Evolutionary conservation across 768 basidiomycete genomes (phyloP).

Genomic region (Leccinum subgranulosum): DNA sequence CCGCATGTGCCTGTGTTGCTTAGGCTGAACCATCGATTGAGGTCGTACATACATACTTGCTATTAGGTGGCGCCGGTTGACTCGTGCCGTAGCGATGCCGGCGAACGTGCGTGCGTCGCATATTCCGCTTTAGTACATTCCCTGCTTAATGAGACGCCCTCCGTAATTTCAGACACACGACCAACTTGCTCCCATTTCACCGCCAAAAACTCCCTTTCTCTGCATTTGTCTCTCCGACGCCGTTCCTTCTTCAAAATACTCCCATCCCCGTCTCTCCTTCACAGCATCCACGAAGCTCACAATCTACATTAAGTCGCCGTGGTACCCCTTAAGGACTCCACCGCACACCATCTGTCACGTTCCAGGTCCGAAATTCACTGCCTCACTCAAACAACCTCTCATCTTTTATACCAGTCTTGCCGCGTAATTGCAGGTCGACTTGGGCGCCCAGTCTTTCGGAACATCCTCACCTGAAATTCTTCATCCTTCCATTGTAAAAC

Average conservation of each 20-base stretch:
- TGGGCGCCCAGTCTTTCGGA: neutral
- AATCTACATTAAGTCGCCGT: slow-evolving; percentile 7
- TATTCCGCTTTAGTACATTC: slow-evolving; percentile 25
- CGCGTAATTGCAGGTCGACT: slow-evolving; percentile 1
- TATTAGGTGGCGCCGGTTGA: slow-evolving; percentile 4
- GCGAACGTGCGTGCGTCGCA: slow-evolving; percentile 37
- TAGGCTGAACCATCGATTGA: neutral
- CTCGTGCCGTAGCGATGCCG: slow-evolving; percentile 27
- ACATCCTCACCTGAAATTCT: neutral
- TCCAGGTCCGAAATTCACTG: slow-evolving; percentile 9
- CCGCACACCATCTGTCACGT: slow-evolving; percentile 1
- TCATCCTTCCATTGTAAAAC: slow-evolving; percentile 3
- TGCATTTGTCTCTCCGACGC: slow-evolving; percentile 6
- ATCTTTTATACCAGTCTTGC: slow-evolving; percentile 2
- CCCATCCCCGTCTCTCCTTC: slow-evolving; percentile 9
- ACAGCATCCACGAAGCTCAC: neutral
- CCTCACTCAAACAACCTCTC: slow-evolving; percentile 2
- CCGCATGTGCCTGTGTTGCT: slow-evolving; percentile 12
- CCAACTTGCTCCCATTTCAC: slow-evolving; percentile 21
- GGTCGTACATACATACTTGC: slow-evolving; percentile 12
- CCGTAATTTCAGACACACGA: slow-evolving; percentile 40
- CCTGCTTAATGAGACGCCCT: slow-evolving; percentile 18
- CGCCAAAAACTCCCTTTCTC: slow-evolving; percentile 18
- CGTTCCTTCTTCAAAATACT: slow-evolving; percentile 2
- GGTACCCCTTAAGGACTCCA: slow-evolving; percentile 13